A percentile compares a stretch with the other conserved stretches of the same genome.
Conservation (phyloP, 345 rosid genomes). For the Pelargonium nanum region DNA sequence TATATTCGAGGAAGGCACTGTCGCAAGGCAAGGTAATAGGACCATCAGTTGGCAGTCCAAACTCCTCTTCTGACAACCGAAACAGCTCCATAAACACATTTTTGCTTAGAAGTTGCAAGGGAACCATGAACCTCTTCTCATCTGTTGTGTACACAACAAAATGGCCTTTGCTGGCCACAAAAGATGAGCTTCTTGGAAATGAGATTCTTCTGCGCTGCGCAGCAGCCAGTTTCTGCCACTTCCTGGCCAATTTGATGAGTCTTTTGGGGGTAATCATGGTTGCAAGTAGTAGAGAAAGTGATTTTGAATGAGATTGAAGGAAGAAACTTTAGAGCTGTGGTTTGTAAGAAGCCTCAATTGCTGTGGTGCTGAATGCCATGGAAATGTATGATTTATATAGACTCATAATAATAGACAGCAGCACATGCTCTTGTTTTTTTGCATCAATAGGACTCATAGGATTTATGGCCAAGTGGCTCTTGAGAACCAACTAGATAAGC, state of each 20-base stretch:
- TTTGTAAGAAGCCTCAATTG: background rate
- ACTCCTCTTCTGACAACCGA: conserved; percentile 9
- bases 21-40: conserved; percentile 31
- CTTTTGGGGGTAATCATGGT: conserved; percentile 10
- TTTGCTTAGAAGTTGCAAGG: conserved; percentile 14
- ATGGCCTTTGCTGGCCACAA: conserved; percentile 6
- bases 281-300: background rate
- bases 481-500: too few species aligned
- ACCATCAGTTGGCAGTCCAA: conserved; percentile 8
- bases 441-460: background rate
- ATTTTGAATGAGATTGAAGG: background rate
- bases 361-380: background rate
- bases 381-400: background rate
- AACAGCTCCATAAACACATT: conserved; percentile 8
- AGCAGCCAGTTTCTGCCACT: conserved; percentile 16
- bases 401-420: background rate
- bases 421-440: background rate
- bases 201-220: conserved; percentile 13
- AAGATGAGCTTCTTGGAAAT: background rate
- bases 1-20: conserved; percentile 13
- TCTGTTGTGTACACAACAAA: conserved; percentile 10
- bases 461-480: too few species aligned
- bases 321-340: background rate
- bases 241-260: conserved; percentile 23
- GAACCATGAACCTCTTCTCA: conserved; percentile 9